phyloP scores from a whole-genome alignment of 2,329 filamentous ascomycete species.

The Aaosphaeria pasadenensis region DNA sequence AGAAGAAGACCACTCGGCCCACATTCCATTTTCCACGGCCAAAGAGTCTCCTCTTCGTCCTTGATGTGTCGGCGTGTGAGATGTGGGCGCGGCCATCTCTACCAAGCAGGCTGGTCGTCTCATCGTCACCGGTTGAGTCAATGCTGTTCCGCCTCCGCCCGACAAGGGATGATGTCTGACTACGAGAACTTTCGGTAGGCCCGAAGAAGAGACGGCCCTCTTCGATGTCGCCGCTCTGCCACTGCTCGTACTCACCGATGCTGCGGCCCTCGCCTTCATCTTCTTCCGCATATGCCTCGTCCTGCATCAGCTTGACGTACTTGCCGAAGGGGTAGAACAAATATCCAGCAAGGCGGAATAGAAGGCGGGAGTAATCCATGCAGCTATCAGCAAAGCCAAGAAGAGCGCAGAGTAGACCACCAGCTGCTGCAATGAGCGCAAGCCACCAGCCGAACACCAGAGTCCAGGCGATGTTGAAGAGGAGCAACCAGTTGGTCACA shows the following conservation, averaged over 20 bases:
- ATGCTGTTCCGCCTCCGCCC: slow-evolving; percentile 85
- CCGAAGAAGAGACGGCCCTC: slow-evolving; percentile 96
- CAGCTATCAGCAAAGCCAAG: slow-evolving; percentile 77
- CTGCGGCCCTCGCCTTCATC: slow-evolving; percentile 94
- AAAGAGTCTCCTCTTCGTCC: slow-evolving; percentile 79
- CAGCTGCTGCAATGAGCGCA: slow-evolving; percentile 69
- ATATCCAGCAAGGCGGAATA: slow-evolving; percentile 82
- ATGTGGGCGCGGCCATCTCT: slow-evolving; percentile 54
- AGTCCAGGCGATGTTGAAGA: slow-evolving; percentile 91
- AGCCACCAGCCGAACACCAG: slow-evolving; percentile 96
- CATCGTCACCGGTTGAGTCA: slow-evolving; percentile 74
- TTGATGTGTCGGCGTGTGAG: slow-evolving; percentile 35
- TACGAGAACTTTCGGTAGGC: slow-evolving; percentile 61
- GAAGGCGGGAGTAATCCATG: slow-evolving; percentile 77
- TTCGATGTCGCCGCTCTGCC: slow-evolving; percentile 96
- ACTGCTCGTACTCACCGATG: slow-evolving; percentile 98
- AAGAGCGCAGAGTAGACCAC: slow-evolving; percentile 73
- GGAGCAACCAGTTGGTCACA: slow-evolving; percentile 77
- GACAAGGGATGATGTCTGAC: slow-evolving; percentile 61
- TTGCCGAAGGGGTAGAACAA: slow-evolving; percentile 96
- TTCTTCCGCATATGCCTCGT: slow-evolving; percentile 91
- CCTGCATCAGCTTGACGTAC: slow-evolving; percentile 88
- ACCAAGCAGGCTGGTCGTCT: slow-evolving; percentile 86
- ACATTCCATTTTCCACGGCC: slow-evolving; percentile 94
- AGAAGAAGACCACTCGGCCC: slow-evolving; percentile 90